phyloP scores from a whole-genome alignment of 768 basidiomycete genomes.

The Boletellus ananas region DNA sequence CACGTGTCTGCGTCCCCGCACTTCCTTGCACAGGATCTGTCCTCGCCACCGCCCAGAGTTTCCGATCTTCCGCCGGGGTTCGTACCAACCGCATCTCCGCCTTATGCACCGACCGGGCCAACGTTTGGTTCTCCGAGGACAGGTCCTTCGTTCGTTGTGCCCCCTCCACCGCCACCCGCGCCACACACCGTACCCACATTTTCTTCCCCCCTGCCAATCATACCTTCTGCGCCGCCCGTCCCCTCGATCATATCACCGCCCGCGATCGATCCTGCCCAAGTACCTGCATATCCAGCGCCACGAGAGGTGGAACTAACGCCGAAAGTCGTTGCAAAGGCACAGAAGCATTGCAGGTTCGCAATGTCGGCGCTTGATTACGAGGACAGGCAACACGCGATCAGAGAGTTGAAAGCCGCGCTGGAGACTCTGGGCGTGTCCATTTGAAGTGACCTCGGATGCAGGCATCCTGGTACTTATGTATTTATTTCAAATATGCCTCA shows the following conservation, averaged over 20 bases:
- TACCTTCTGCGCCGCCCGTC: not conserved
- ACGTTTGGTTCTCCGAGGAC: constrained; percentile 6
- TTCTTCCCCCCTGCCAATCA: constrained; percentile 15
- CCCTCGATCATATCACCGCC: not conserved
- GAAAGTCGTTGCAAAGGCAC: constrained; percentile 63
- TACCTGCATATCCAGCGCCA: constrained; percentile 21
- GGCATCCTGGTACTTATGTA: not conserved
- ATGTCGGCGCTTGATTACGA: constrained; percentile 97
- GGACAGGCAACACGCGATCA: constrained; percentile 80
- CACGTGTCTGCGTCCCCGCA: constrained; percentile 10
- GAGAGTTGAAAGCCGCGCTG: constrained; percentile 77
- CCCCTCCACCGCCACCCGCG: constrained; percentile 19
- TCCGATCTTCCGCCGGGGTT: constrained; percentile 28
- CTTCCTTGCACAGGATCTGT: constrained; percentile 5
- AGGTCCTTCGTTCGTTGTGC: constrained; percentile 6
- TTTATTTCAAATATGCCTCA: constrained; percentile 5
- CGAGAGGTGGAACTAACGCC: constrained; percentile 52
- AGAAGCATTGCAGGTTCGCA: constrained; percentile 91
- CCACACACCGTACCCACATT: constrained; percentile 12
- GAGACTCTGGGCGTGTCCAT: constrained; percentile 53
- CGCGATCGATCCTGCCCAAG: constrained; percentile 5
- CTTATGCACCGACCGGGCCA: constrained; percentile 12
- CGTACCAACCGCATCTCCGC: constrained; percentile 22
- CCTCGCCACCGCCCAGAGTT: constrained; percentile 16
- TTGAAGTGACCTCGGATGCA: not conserved